Percentiles rank a stretch among this genome's conserved stretches.
Evolutionary conservation across 345 rosid species (phyloP).

Genomic region (Lagerstroemia speciosa): DNA sequence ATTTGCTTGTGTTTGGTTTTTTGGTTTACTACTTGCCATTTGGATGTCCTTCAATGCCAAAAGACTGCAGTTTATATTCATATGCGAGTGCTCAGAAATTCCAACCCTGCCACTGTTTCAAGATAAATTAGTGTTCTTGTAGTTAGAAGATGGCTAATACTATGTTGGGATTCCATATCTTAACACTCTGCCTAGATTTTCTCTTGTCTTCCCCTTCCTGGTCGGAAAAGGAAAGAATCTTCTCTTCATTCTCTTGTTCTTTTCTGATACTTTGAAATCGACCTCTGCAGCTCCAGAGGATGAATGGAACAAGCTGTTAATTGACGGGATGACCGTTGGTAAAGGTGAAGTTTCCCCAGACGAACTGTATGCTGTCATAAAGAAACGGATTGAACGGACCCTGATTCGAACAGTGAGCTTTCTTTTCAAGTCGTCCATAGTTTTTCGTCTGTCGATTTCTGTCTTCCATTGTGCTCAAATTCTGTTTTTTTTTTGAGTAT

Average conservation of each 20-base stretch:
- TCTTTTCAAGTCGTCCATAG: not conserved
- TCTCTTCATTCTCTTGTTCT: conserved; percentile 1
- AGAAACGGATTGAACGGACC: conserved; percentile 68
- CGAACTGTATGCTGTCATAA: conserved; percentile 58
- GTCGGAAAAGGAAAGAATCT: not conserved
- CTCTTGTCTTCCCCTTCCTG: not conserved
- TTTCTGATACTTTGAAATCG: not conserved
- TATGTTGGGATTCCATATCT: not conserved
- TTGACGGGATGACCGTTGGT: conserved; percentile 57
- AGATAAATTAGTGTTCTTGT: not conserved
- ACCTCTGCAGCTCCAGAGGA: conserved; percentile 72
- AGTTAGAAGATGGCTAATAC: not conserved
- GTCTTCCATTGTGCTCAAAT: not conserved
- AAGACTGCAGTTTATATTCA: not conserved
- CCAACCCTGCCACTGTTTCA: not conserved
- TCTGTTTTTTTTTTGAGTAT: conserved; percentile 1
- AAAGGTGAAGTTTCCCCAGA: conserved; percentile 60
- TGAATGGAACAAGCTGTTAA: conserved; percentile 68
- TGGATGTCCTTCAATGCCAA: not conserved
- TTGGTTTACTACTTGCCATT: too few species aligned
- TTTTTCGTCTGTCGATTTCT: not conserved
- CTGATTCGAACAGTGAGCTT: conserved; percentile 71
- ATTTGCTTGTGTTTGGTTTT: too few species aligned
- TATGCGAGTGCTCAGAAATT: not conserved
- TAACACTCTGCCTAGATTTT: not conserved